These are phyloP conservation scores for Scheffersomyces parashehatae DNA, from an alignment of 1,139 yeast genomes.

Conservation along the genomic window DNA sequence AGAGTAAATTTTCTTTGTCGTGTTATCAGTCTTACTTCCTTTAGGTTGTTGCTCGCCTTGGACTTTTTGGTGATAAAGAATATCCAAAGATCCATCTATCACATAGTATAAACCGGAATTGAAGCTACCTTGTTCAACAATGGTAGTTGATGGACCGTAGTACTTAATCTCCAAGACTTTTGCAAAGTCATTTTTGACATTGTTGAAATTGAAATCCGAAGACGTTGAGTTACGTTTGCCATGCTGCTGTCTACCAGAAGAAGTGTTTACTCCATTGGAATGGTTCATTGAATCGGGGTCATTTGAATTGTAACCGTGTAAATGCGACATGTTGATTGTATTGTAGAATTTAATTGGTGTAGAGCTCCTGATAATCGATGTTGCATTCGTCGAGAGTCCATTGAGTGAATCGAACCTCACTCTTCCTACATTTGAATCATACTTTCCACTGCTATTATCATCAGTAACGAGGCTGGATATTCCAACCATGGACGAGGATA, in stretches of 20 bases:
- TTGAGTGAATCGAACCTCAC: slow-evolving; percentile 22
- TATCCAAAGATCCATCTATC: slow-evolving; percentile 74
- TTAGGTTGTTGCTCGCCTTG: not conserved
- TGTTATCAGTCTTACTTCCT: slow-evolving; percentile 7
- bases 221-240: not conserved
- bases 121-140: slow-evolving; percentile 65
- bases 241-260: not conserved
- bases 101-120: slow-evolving; percentile 79
- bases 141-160: slow-evolving; percentile 52
- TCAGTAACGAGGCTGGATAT: slow-evolving; percentile 25
- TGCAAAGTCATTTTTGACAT: slow-evolving; percentile 66
- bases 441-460: slow-evolving; percentile 10
- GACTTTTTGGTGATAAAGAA: slow-evolving; percentile 33
- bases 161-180: slow-evolving; percentile 58
- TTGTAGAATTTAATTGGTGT: slow-evolving; percentile 27
- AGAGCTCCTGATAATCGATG: slow-evolving; percentile 13
- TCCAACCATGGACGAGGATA: slow-evolving; percentile 30
- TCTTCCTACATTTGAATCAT: slow-evolving; percentile 22
- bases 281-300: not conserved
- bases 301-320: not conserved
- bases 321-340: slow-evolving; percentile 19
- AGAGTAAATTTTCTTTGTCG: slow-evolving; percentile 47
- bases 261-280: not conserved
- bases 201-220: slow-evolving; percentile 7
- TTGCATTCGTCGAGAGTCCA: slow-evolving; percentile 8